phyloP scores from a whole-genome alignment of 306 rosid species.

The Trichosanthes truncata region DNA sequence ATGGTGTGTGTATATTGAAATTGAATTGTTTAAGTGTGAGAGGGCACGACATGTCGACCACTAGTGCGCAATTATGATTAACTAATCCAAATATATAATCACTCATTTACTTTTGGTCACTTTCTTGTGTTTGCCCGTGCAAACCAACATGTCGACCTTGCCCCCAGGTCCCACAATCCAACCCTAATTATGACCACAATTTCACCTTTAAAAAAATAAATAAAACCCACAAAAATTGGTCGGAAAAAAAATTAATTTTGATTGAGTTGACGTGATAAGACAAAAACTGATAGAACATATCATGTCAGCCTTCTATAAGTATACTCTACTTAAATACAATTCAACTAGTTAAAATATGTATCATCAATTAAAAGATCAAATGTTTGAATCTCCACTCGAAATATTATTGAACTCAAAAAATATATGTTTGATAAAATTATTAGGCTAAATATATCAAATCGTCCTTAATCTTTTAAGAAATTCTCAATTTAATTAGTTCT shows the following conservation, averaged over 20 bases:
- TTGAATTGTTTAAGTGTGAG: neutral
- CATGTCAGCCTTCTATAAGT: too few relatives aligned
- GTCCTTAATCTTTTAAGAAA: too few relatives aligned
- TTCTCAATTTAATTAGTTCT: too few relatives aligned
- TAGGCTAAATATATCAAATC: too few relatives aligned
- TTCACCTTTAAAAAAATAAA: neutral
- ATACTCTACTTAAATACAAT: too few relatives aligned
- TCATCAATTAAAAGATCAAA: too few relatives aligned
- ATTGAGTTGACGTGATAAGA: neutral
- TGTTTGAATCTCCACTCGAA: too few relatives aligned
- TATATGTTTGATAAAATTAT: too few relatives aligned
- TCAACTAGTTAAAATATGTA: too few relatives aligned
- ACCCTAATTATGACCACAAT: neutral
- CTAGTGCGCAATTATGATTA: slow-evolving; percentile 1
- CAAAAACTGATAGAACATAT: too few relatives aligned
- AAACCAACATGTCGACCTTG: slow-evolving; percentile 8
- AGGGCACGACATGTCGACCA: slow-evolving; percentile 13
- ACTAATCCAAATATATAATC: neutral
- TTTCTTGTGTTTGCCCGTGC: neutral
- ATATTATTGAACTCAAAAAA: too few relatives aligned
- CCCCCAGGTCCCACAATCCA: slow-evolving; percentile 1
- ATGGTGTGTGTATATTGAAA: neutral
- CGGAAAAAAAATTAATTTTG: neutral
- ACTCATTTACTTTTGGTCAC: neutral
- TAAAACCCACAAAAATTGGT: neutral